Base-by-base conservation (phyloP, 306 rosid species). In the Cucumis cinereus region DNA sequence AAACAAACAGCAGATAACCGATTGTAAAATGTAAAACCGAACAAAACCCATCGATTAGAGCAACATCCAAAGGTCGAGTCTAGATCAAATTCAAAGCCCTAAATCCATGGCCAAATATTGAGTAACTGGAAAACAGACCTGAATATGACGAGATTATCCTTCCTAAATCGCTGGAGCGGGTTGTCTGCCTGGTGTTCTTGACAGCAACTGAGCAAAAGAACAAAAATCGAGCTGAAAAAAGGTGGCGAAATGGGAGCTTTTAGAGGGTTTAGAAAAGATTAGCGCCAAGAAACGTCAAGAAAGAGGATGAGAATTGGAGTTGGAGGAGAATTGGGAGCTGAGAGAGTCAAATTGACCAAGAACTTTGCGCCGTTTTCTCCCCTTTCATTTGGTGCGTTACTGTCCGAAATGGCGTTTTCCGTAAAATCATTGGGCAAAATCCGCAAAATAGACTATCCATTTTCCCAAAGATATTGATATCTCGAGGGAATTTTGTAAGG, bases 361-460 rank as follows among this genome's bases (percentile, higher is more conserved):
- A 71, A 71, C 26, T 71, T 49, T 71, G 43, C 36, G 76, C 76
- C 76, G 76, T 71, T 47, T 71, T 71, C 60, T 28, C 9, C 60
- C 6, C 15, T 9, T 71, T 10, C 75, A 45, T 69, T 45, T 22
- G 75, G 57, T 69, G 57, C 23, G 12, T 67, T 67, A 12, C 53
- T 67, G 54, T 67, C 73, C 35, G 12, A 67, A 67, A 64, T 64
- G 71, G 71, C 49, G 49, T 19, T 64, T 64, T 35, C 71, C 10
- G 49, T 53, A 16, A 16, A 35, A 64, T 64, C 49, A 64, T 30
- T 17, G 45, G 7, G 14, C 13, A 35, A 63, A 16, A 63, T 35
- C 47, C 8, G 20, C 55, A 50, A 50, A 50, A 50, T 50, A 50
- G 55, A 50, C 55, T 17, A 5, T 6, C 9, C 7, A 17, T 1